Base-by-base conservation (phyloP, 1,139 yeast genomes). In the Tardiomyces digboiensis region DNA sequence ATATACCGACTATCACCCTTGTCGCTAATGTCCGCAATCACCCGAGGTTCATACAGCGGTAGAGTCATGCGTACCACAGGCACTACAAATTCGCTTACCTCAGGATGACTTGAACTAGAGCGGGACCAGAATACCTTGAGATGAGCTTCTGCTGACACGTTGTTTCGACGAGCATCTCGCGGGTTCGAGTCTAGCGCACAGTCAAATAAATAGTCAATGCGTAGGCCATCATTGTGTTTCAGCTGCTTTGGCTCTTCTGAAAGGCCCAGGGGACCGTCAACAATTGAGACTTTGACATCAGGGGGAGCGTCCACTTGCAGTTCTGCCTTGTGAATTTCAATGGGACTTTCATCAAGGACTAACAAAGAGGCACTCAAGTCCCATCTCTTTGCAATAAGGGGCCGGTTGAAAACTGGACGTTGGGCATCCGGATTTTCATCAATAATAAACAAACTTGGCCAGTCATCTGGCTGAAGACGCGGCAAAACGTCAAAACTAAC, bases 41-140 rank as follows among this genome's bases (percentile, higher is more conserved):
- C 80, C 41, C 93, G 62, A 2, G 93, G 93, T 54, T 82, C 91
- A 40, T 79, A 71, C 39, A 80, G 67, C 1, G 89, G 86, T 13
- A 84, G 59, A 1, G 71, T 64, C 7, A 80, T 52, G 21, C 59
- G 49, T 7, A 64, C 57, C 7, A 62, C 52, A 2, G 68, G 56
- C 16, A 58, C 52, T 8, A 39, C 42, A 40, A 52, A 60, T 21
- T 42, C 48, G 44, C 61, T 62, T 8, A 52, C 29, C 12, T 49
- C 51, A 2, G 44, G 42, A 6, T 8, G 36, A 46, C 46, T 42
- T 13, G 45, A 46, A 7, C 39, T 42, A 6, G 42, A 36, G 20
- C 67, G 56, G 39, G 49, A 49, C 68, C 68, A 64, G 19, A 44
- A 39, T 13, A 64, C 45, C 19, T 45, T 52, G 23, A 63, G 48